These are phyloP conservation scores for Grosmannia clavigera DNA, from an alignment of 2,329 filamentous ascomycete genomes.

Conservation along the genomic window DNA sequence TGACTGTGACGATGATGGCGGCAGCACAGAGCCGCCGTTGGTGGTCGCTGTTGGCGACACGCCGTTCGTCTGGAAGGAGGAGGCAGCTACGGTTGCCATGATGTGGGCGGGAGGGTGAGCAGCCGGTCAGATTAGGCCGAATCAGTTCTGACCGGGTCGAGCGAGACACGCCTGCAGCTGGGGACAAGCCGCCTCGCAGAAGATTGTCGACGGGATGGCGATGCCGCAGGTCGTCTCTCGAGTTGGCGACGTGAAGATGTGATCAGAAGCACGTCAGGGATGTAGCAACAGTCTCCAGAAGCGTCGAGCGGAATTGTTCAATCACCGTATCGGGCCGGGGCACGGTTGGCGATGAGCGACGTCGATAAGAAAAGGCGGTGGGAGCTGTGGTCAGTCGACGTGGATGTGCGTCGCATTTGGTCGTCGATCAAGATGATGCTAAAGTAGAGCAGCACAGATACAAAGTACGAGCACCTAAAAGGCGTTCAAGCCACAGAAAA, in stretches of 20 bases:
- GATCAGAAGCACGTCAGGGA: background rate
- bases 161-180: background rate
- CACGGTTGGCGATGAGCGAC: no score
- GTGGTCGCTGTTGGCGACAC: constrained; percentile 22
- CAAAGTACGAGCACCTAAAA: background rate
- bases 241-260: background rate
- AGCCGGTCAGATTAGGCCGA: no score
- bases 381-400: no score
- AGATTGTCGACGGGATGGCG: background rate
- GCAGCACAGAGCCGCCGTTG: constrained; percentile 12
- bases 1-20: constrained; percentile 5
- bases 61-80: constrained; percentile 41
- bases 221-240: background rate
- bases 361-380: no score
- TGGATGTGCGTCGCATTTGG: background rate
- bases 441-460: no score
- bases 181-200: no score
- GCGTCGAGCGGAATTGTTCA: no score
- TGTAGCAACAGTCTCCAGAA: no score
- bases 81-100: constrained; percentile 2
- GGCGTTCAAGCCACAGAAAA: background rate
- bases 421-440: background rate
- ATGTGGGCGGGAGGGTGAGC: background rate
- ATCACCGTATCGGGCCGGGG: no score
- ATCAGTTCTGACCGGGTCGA: no score